These are phyloP conservation scores for Syzygium oleosum DNA, from an alignment of 345 rosid species.

Conservation along the genomic window DNA sequence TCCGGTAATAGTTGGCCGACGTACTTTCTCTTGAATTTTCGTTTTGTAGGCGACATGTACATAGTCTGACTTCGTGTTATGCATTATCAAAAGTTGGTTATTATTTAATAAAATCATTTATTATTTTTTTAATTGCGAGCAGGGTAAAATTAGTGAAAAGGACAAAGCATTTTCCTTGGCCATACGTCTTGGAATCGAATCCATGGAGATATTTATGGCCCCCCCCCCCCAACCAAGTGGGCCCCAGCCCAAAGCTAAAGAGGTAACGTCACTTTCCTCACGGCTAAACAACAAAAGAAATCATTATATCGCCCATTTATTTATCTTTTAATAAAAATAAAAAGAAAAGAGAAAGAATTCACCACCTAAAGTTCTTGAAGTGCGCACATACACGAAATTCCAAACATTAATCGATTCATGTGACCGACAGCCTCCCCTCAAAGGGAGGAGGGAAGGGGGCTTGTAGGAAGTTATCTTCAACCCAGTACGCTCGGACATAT, in stretches of 20 bases:
- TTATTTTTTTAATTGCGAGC: background rate
- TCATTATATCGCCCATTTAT: background rate
- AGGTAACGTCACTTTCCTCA: background rate
- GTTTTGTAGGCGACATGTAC: background rate
- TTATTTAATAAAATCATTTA: background rate
- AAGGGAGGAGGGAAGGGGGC: background rate
- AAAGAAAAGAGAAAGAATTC: background rate
- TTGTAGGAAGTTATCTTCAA: background rate
- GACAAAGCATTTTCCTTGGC: background rate
- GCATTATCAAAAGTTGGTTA: background rate
- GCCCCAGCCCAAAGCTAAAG: too few relatives aligned
- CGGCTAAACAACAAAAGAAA: background rate
- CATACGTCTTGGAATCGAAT: background rate
- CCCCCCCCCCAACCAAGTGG: too few relatives aligned
- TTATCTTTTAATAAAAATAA: background rate
- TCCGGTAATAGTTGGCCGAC: background rate
- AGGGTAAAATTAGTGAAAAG: background rate
- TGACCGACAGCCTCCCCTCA: background rate
- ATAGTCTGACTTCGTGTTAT: background rate
- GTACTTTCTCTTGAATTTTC: background rate
- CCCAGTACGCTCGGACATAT: background rate
- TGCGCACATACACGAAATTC: background rate
- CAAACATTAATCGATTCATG: background rate
- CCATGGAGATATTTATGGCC: background rate
- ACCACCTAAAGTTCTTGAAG: background rate